phyloP scores from a whole-genome alignment of 108 stramenopile species.

The Thalassiosira profunda region DNA sequence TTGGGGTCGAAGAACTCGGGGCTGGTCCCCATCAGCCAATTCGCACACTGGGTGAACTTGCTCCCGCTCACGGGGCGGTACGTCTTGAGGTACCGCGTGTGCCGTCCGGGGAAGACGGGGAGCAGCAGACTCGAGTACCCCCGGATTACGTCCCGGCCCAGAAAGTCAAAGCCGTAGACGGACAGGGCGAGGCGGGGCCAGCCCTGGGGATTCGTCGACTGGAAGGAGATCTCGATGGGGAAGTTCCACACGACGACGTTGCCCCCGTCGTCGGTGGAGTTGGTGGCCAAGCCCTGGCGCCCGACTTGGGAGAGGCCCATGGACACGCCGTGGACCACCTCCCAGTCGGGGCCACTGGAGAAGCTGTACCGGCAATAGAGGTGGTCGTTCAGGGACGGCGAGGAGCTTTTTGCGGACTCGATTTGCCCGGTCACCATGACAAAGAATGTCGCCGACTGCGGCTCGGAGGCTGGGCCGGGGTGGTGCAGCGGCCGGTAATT shows the following conservation, averaged over 20 bases:
- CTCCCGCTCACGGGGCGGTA: conserved; percentile 68
- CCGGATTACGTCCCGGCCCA: conserved; percentile 78
- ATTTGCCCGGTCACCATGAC: conserved; percentile 69
- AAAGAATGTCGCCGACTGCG: conserved; percentile 50
- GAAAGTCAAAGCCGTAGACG: conserved; percentile 74
- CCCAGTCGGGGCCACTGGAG: conserved; percentile 85
- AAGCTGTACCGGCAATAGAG: conserved; percentile 85
- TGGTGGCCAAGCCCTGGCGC: conserved; percentile 16
- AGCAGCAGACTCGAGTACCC: conserved; percentile 84
- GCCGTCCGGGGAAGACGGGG: conserved; percentile 65
- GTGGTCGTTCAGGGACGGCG: conserved; percentile 48
- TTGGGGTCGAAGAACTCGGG: conserved; percentile 75
- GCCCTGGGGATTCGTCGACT: conserved; percentile 80
- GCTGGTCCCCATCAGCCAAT: conserved; percentile 70
- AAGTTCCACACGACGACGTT: conserved; percentile 88
- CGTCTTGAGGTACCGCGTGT: conserved; percentile 53
- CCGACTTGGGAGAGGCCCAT: conserved; percentile 49
- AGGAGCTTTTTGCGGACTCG: conserved; percentile 48
- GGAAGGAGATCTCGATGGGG: conserved; percentile 85
- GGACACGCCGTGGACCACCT: conserved; percentile 70
- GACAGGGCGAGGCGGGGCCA: conserved; percentile 88
- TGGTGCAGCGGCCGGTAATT: neutral
- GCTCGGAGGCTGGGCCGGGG: neutral
- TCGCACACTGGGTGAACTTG: conserved; percentile 44
- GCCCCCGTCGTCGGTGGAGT: conserved; percentile 16